phyloP scores from a whole-genome alignment of 257 asterid genomes.

The Solanum medicagineum region DNA sequence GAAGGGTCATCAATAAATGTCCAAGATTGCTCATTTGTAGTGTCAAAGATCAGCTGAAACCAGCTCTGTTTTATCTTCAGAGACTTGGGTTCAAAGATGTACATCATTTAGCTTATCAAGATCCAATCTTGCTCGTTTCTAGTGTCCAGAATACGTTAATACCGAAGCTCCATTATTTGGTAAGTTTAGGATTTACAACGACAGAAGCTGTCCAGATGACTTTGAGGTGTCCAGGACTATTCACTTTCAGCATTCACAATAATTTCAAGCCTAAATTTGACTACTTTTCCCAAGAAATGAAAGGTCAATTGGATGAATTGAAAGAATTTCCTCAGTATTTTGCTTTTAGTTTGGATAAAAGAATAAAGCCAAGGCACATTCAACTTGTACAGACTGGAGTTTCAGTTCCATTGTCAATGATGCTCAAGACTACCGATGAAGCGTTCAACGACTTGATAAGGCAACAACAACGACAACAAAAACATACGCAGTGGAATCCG shows the following conservation, averaged over 20 bases:
- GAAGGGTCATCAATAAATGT: conserved; percentile 67
- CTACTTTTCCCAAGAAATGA: conserved; percentile 45
- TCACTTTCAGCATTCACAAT: conserved; percentile 70
- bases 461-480: not conserved
- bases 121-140: conserved; percentile 65
- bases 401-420: conserved; percentile 41
- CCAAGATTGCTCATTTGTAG: conserved; percentile 59
- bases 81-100: conserved; percentile 57
- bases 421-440: conserved; percentile 64
- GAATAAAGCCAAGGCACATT: conserved; percentile 59
- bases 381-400: conserved; percentile 38
- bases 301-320: conserved; percentile 47
- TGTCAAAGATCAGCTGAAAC: conserved; percentile 59
- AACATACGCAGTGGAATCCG: too few relatives aligned
- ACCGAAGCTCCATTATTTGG: conserved; percentile 51
- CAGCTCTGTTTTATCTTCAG: conserved; percentile 68
- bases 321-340: conserved; percentile 79
- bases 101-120: conserved; percentile 49
- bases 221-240: conserved; percentile 66
- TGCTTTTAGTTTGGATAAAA: conserved; percentile 71
- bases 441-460: conserved; percentile 44
- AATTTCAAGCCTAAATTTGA: conserved; percentile 77
- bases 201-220: conserved; percentile 58
- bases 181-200: conserved; percentile 44
- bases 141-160: conserved; percentile 75